These are phyloP conservation scores for Dryas octopetala DNA, from an alignment of 306 rosid species.

Conservation along the genomic window DNA sequence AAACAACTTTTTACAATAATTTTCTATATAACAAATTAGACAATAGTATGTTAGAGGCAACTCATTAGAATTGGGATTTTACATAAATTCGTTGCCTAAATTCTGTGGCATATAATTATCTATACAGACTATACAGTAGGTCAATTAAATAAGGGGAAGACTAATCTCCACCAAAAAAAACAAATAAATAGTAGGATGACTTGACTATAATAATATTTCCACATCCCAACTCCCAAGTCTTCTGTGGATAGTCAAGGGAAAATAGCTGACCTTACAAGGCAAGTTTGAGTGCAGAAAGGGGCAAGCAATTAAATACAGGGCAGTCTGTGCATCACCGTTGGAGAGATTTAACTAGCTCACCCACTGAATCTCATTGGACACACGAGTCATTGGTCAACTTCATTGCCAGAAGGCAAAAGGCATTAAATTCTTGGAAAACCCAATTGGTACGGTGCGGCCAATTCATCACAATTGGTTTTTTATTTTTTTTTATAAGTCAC, in stretches of 20 bases:
- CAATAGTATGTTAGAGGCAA: no score
- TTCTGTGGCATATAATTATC: no score
- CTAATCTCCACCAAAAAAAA: background rate
- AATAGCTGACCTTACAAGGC: slow-evolving; percentile 3
- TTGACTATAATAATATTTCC: background rate
- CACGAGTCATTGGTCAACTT: background rate
- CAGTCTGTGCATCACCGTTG: background rate
- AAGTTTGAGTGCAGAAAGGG: background rate
- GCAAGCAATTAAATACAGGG: background rate
- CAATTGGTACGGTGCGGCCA: no score
- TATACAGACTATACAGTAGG: background rate
- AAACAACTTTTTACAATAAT: no score
- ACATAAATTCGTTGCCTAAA: no score
- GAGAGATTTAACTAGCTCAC: background rate
- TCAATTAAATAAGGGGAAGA: background rate
- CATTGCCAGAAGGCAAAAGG: background rate
- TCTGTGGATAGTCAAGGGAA: slow-evolving; percentile 1
- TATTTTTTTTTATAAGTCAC: no score
- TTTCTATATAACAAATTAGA: no score
- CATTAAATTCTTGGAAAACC: background rate
- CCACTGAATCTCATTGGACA: background rate
- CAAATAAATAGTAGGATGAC: background rate
- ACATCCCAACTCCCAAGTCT: slow-evolving; percentile 18
- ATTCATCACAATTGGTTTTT: background rate
- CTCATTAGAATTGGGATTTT: no score